phyloP scores from a whole-genome alignment of 2,329 filamentous ascomycete genomes.

The Daldinia sp. region DNA sequence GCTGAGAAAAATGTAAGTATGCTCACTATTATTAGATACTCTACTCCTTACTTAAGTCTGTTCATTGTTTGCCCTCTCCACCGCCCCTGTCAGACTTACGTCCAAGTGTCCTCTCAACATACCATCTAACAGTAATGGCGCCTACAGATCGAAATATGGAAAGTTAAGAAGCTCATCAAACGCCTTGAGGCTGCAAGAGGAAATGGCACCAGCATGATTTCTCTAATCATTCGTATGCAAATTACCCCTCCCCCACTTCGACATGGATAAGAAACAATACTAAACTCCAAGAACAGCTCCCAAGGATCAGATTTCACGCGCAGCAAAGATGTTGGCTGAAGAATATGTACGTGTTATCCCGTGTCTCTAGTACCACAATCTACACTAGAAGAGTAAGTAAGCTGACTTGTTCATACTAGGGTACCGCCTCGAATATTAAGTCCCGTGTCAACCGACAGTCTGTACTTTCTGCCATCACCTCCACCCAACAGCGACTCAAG shows the following conservation, averaged over 20 bases:
- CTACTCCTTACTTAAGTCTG: background rate
- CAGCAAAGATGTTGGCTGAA: constrained; percentile 99
- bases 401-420: constrained; percentile 64
- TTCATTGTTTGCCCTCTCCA: constrained; percentile 15
- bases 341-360: constrained; percentile 80
- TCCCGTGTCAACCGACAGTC: constrained; percentile 99
- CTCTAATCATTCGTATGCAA: constrained; percentile 91
- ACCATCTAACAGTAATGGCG: constrained; percentile 1
- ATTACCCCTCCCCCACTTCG: constrained; percentile 48
- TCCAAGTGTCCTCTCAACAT: constrained; percentile 32
- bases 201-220: constrained; percentile 99
- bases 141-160: constrained; percentile 81
- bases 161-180: constrained; percentile 99
- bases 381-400: constrained; percentile 16
- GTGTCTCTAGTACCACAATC: background rate
- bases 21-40: constrained; percentile 20
- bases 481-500: constrained; percentile 98
- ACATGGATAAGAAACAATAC: constrained; percentile 19
- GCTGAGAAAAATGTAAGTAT: constrained; percentile 91
- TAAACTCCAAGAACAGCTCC: constrained; percentile 70
- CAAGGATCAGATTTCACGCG: constrained; percentile 96
- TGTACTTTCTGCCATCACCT: constrained; percentile 97
- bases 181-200: constrained; percentile 95
- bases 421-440: constrained; percentile 99
- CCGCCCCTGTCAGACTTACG: constrained; percentile 29